phyloP scores from a whole-genome alignment of 495 filamentous ascomycete species.

The Aspergillus diversus region DNA sequence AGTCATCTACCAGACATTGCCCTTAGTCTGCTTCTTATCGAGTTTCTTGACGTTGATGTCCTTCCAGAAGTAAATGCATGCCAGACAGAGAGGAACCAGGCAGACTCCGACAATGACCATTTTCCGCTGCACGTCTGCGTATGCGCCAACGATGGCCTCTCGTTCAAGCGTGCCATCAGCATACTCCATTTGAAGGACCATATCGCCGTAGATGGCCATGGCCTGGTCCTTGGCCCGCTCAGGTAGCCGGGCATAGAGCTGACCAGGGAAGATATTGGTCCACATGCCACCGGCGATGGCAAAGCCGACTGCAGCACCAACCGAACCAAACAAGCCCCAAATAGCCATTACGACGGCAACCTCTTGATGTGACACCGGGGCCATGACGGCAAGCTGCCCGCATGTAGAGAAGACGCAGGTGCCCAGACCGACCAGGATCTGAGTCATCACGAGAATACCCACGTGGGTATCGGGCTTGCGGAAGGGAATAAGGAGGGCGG shows the following conservation, averaged over 20 bases:
- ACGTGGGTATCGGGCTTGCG: conserved; percentile 56
- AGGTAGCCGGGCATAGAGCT: conserved; percentile 59
- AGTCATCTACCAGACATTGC: conserved; percentile 17
- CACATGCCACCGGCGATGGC: conserved; percentile 66
- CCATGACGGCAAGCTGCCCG: conserved; percentile 68
- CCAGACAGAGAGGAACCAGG: conserved; percentile 47
- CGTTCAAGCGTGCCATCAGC: conserved; percentile 49
- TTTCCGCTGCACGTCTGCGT: conserved; percentile 54
- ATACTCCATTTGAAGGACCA: conserved; percentile 55
- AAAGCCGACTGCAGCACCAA: conserved; percentile 65
- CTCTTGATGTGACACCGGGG: conserved; percentile 61
- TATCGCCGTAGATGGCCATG: conserved; percentile 48
- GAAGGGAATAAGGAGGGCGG: conserved; percentile 64
- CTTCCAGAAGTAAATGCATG: conserved; percentile 48
- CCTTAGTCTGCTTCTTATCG: conserved; percentile 27
- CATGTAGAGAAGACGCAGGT: conserved; percentile 60
- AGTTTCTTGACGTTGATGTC: conserved; percentile 57
- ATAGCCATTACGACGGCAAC: conserved; percentile 66
- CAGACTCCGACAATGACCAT: conserved; percentile 55
- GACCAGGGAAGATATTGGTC: conserved; percentile 57
- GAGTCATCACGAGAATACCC: conserved; percentile 68
- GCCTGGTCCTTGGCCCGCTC: conserved; percentile 36
- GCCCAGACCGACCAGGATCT: conserved; percentile 68
- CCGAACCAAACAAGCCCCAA: conserved; percentile 57
- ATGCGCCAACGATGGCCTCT: conserved; percentile 55